Conservation (phyloP, 2,329 filamentous ascomycete genomes). For the Colletotrichum plurivorum region DNA sequence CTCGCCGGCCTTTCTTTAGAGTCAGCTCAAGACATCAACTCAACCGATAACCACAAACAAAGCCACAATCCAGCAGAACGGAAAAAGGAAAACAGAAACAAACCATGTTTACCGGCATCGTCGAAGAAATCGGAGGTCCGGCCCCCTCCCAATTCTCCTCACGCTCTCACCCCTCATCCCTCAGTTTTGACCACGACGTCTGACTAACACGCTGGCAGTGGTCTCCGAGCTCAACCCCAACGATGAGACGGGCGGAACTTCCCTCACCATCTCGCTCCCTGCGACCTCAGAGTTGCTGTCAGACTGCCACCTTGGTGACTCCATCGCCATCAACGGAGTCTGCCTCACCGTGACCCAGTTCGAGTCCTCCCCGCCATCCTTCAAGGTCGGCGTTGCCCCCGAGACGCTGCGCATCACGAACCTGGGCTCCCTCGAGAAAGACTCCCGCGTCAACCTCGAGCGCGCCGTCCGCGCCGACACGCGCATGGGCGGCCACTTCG, state of each 20-base stretch:
- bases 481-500: constrained; percentile 98
- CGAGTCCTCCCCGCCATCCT: constrained; percentile 62
- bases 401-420: constrained; percentile 97
- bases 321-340: constrained; percentile 94
- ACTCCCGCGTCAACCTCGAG: constrained; percentile 89
- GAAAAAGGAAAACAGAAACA: background rate
- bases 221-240: constrained; percentile 85
- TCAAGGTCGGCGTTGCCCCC: constrained; percentile 94
- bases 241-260: constrained; percentile 89
- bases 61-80: too few species aligned
- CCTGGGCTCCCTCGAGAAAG: constrained; percentile 79
- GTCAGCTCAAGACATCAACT: background rate
- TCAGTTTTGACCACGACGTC: constrained; percentile 24
- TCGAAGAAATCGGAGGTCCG: constrained; percentile 93
- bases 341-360: constrained; percentile 88
- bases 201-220: constrained; percentile 65
- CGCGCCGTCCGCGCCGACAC: constrained; percentile 91
- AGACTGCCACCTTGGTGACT: constrained; percentile 91
- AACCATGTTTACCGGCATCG: constrained; percentile 94
- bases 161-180: constrained; percentile 23
- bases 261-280: constrained; percentile 84
- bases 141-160: constrained; percentile 40
- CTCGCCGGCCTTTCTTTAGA: background rate
- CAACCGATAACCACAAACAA: too few species aligned
- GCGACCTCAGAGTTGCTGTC: constrained; percentile 79